phyloP scores from a whole-genome alignment of 169 alveolate species.

The Besnoitia besnoiti region DNA sequence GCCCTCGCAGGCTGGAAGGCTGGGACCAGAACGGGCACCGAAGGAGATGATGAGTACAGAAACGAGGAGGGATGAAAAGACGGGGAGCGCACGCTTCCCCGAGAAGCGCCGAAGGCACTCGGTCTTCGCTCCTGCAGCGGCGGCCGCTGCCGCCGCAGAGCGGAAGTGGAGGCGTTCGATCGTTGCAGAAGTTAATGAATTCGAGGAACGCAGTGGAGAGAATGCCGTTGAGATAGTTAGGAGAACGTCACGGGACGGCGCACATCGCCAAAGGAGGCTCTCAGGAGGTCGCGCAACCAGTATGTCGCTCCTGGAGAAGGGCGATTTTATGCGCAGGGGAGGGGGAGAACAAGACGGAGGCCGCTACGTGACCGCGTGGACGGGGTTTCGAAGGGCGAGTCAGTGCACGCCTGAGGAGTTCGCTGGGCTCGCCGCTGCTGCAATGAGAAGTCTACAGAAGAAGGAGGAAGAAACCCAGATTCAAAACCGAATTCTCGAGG shows the following conservation, averaged over 20 bases:
- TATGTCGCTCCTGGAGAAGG: no score
- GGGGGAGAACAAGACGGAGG: neutral
- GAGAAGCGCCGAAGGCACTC: neutral
- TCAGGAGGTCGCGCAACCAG: no score
- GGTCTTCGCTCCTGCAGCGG: neutral
- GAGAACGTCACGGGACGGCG: no score
- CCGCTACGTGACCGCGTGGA: no score
- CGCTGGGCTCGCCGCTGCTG: conserved; percentile 30
- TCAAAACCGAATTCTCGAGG: neutral
- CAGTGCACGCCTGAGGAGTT: conserved; percentile 13
- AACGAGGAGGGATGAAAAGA: neutral
- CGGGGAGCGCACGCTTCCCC: neutral
- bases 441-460: neutral
- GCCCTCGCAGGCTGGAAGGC: no score
- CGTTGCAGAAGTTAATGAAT: no score
- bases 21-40: neutral
- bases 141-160: conserved; percentile 26
- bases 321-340: neutral
- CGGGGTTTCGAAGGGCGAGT: neutral
- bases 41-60: neutral
- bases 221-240: no score
- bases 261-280: no score
- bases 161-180: neutral
- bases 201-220: no score
- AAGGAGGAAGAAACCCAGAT: neutral